phyloP scores from a whole-genome alignment of 352 stramenopile genomes.

The Plasmopara halstedii region DNA sequence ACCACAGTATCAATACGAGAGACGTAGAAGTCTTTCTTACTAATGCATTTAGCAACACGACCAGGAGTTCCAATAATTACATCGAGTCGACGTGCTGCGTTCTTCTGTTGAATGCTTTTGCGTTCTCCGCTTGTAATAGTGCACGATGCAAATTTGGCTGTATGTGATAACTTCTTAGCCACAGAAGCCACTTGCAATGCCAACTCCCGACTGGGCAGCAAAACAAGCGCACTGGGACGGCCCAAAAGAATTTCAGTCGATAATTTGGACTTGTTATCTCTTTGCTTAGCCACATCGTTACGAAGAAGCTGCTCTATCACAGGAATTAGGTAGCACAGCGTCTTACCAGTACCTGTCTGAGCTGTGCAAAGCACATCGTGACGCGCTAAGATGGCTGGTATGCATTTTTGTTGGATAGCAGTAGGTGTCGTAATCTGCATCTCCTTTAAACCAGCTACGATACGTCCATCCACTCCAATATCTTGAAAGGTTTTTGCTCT shows the following conservation, averaged over 20 bases:
- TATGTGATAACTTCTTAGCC: constrained; percentile 57
- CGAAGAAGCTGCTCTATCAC: constrained; percentile 46
- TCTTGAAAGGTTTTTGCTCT: constrained; percentile 22
- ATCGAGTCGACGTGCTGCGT: constrained; percentile 41
- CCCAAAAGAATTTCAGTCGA: constrained; percentile 12
- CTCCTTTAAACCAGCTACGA: constrained; percentile 36
- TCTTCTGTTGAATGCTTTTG: constrained; percentile 59
- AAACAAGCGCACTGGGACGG: constrained; percentile 42
- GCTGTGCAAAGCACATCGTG: constrained; percentile 56
- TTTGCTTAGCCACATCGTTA: constrained; percentile 24
- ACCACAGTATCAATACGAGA: constrained; percentile 64
- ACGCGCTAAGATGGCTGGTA: constrained; percentile 33
- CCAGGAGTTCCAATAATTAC: constrained; percentile 72
- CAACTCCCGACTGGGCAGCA: constrained; percentile 63
- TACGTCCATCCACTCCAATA: constrained; percentile 31
- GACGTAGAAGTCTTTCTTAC: constrained; percentile 64
- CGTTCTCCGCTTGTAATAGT: constrained; percentile 59
- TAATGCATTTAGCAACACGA: constrained; percentile 63
- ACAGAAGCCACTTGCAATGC: constrained; percentile 60
- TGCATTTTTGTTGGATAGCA: constrained; percentile 48
- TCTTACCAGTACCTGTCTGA: constrained; percentile 66
- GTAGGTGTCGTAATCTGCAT: constrained; percentile 43
- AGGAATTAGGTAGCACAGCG: constrained; percentile 52
- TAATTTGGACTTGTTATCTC: constrained; percentile 6
- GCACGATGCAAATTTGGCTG: constrained; percentile 57